These are phyloP conservation scores for Iris macrosiphon DNA, from an alignment of 106 monocot genomes.

Conservation along the genomic window DNA sequence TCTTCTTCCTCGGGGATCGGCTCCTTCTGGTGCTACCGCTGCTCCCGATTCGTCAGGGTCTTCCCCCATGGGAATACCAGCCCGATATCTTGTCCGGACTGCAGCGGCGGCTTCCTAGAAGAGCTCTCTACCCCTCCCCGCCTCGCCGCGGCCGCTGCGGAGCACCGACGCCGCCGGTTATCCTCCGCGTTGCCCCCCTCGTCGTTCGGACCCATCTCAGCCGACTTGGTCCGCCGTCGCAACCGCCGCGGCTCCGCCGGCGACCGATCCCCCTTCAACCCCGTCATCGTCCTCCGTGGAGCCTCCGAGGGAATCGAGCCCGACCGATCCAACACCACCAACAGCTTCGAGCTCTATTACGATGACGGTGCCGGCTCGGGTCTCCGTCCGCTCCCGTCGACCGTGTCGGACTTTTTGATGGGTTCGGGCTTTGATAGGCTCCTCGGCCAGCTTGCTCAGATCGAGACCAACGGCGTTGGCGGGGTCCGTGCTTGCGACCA, in stretches of 20 bases:
- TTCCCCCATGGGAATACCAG: background rate
- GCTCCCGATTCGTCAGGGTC: slow-evolving; percentile 29
- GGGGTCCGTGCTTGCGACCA: slow-evolving; percentile 16
- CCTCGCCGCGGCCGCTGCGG: background rate
- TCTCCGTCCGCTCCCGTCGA: slow-evolving; percentile 42
- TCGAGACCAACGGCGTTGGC: slow-evolving; percentile 25
- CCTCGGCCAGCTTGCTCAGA: slow-evolving; percentile 35
- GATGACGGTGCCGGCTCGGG: slow-evolving; percentile 45
- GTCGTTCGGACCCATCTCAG: background rate
- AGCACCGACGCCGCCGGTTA: background rate
- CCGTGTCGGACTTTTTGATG: slow-evolving; percentile 52
- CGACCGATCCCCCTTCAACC: slow-evolving; percentile 30
- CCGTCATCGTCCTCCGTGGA: slow-evolving; percentile 29
- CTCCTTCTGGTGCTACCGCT: slow-evolving; percentile 40
- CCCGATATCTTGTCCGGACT: slow-evolving; percentile 25
- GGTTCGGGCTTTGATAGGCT: slow-evolving; percentile 49
- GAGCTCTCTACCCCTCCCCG: slow-evolving; percentile 19
- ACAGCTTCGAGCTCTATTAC: slow-evolving; percentile 45
- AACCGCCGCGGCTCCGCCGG: slow-evolving; percentile 8
- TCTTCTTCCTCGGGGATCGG: background rate
- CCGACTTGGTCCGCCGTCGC: slow-evolving; percentile 3
- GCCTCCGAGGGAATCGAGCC: background rate
- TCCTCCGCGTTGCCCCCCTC: background rate
- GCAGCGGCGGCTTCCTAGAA: slow-evolving; percentile 37
- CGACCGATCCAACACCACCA: background rate